Evolutionary conservation across 164 flowering plant species (phyloP).

Genomic region (Piper longum): DNA sequence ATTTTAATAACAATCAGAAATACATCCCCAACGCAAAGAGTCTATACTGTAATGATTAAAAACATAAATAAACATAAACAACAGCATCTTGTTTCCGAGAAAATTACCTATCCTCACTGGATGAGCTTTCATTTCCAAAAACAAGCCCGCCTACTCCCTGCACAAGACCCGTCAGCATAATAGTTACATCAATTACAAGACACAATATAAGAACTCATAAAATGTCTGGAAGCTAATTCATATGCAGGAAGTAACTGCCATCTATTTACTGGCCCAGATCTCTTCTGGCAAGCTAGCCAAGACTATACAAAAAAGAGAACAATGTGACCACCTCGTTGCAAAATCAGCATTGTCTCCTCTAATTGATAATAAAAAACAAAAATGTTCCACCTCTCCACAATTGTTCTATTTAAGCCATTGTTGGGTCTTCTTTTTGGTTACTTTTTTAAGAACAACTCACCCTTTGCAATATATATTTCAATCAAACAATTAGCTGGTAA

Average conservation of each 20-base stretch:
- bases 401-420: too few species aligned
- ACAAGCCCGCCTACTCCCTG: conserved; percentile 93
- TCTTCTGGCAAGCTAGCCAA: not conserved
- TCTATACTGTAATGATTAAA: not conserved
- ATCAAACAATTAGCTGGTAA: too few species aligned
- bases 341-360: not conserved
- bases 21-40: not conserved
- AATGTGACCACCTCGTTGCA: not conserved
- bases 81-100: too few species aligned
- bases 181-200: not conserved
- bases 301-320: not conserved
- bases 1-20: not conserved
- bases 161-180: conserved; percentile 2
- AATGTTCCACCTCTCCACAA: too few species aligned
- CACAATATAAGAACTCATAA: not conserved
- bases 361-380: not conserved
- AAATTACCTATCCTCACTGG: conserved; percentile 71
- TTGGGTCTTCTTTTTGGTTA: too few species aligned
- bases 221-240: not conserved
- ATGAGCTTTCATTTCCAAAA: conserved; percentile 69
- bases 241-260: not conserved
- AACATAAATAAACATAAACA: not conserved
- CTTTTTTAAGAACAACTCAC: too few species aligned
- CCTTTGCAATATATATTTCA: too few species aligned
- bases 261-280: too few species aligned